Evolutionary conservation across 768 basidiomycete species (phyloP).

Genomic region (Lentinus tigrinus): DNA sequence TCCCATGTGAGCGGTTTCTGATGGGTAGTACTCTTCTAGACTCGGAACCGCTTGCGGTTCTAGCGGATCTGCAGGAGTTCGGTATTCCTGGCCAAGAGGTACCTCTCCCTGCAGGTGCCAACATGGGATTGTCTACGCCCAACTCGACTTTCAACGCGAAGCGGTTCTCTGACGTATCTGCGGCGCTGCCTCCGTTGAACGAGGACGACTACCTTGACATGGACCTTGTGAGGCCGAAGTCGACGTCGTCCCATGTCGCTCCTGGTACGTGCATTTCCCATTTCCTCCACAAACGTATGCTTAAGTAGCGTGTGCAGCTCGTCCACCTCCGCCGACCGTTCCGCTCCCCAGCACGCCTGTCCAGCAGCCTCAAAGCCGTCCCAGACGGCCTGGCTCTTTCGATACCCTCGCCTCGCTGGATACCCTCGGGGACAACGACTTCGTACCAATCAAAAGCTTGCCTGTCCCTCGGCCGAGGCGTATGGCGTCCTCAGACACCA

Average conservation of each 20-base stretch:
- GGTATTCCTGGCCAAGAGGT: constrained; percentile 6
- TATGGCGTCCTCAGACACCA: constrained; percentile 2
- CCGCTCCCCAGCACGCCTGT: constrained; percentile 2
- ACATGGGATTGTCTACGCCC: background rate
- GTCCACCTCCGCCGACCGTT: background rate
- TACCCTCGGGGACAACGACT: background rate
- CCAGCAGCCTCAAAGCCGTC: background rate
- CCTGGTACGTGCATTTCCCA: background rate
- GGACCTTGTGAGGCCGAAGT: background rate
- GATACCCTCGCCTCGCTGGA: background rate
- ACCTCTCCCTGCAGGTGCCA: background rate
- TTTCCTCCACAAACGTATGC: background rate
- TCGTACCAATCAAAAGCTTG: background rate
- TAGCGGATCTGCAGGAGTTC: constrained; percentile 12
- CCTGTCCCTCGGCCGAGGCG: background rate
- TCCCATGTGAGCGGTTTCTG: background rate
- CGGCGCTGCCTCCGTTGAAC: constrained; percentile 3
- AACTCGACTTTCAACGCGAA: background rate
- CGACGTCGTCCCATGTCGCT: background rate
- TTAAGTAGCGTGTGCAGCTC: background rate
- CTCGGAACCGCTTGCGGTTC: background rate
- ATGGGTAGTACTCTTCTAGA: background rate
- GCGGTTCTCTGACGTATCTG: constrained; percentile 4
- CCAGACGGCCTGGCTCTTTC: background rate
- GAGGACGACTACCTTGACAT: constrained; percentile 1